A percentile compares a stretch with the other conserved stretches of the same genome.
These are phyloP conservation scores for Naganishia cerealis DNA, from an alignment of 1,284 basidiomycete genomes.

Conservation along the genomic window DNA sequence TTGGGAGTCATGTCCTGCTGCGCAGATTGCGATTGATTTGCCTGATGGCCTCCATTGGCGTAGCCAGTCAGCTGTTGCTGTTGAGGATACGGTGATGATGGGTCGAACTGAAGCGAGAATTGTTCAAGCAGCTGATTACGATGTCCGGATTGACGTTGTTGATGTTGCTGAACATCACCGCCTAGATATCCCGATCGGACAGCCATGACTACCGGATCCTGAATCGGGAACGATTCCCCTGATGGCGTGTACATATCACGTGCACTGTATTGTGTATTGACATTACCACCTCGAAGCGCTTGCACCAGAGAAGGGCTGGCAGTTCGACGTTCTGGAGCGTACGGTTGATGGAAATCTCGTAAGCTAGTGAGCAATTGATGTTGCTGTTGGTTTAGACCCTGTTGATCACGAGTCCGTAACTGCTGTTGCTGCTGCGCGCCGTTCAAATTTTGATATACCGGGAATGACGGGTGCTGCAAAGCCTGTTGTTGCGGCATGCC, in stretches of 20 bases:
- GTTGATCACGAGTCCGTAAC: slow-evolving; percentile 7
- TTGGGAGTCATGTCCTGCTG: slow-evolving; percentile 27
- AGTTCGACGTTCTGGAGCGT: slow-evolving; percentile 29
- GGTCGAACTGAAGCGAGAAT: slow-evolving; percentile 18
- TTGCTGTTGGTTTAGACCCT: slow-evolving; percentile 22
- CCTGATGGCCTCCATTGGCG: slow-evolving; percentile 14
- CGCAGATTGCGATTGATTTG: slow-evolving; percentile 23
- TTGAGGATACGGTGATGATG: slow-evolving; percentile 14
- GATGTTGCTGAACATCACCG: slow-evolving; percentile 31
- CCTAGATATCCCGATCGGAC: slow-evolving; percentile 27
- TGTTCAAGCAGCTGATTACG: slow-evolving; percentile 24
- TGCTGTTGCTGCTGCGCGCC: slow-evolving; percentile 2
- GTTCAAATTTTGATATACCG: slow-evolving; percentile 10
- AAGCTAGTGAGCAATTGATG: slow-evolving; percentile 30
- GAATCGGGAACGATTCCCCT: slow-evolving; percentile 33
- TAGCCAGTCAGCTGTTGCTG: slow-evolving; percentile 13
- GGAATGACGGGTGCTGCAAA: slow-evolving; percentile 29
- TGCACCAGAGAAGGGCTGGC: slow-evolving; percentile 32
- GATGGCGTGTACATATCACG: slow-evolving; percentile 28
- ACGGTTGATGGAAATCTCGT: slow-evolving; percentile 33
- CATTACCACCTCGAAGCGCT: slow-evolving; percentile 30
- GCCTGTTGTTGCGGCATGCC: slow-evolving; percentile 20
- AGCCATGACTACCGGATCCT: slow-evolving; percentile 34
- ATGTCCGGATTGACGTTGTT: slow-evolving; percentile 25
- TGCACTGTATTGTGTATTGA: slow-evolving; percentile 7